Evolutionary conservation across 345 rosid genomes (phyloP), one percentile per base, ranked within the genome.

Genomic region (Pelargonium nanum): DNA sequence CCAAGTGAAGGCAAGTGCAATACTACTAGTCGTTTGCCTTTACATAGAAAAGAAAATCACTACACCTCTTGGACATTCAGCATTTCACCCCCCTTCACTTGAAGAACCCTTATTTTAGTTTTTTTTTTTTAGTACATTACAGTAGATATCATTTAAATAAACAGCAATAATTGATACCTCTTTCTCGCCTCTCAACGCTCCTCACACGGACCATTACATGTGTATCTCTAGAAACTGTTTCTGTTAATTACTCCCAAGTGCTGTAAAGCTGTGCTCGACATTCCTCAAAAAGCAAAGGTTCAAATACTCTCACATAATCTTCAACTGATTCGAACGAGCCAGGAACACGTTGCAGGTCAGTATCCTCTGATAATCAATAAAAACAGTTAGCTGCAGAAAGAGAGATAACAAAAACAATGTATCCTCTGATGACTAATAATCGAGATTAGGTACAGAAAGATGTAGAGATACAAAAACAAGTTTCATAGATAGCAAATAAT

Each of bases 201-300:
- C 83, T 89, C 68, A 93, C 71, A 57, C 95, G 85, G 68, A 93
- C 96, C 70, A 75, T 75, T 69, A 82, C 65, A 66, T 80, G 88
- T 10, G 83, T 65, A 61, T 87, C 91, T 71, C 80, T 71, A 5
- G 84, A 61, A 69, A 65, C 52, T 58, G 92, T 76, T 79, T 93
- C 99, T 23, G 80, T 63, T 69, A 77, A 61, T 77, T 93, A 96
- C 78, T 93, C 99, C 99, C 94, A 93, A 19, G 96, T 72, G 79
- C 96, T 82, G 71, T 89, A 84, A 65, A 93, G 87, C 61, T 93
- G 97, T 28, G 99, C 99, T 63, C 99, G 96, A 63, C 99, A 93
- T 71, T 93, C 99, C 80, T 93, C 99, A 69, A 93, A 93, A 74
- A 93, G 99, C 74, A 93, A 69, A 64, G 99, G 99, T 73, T 93